Conservation (phyloP, 2,329 filamentous ascomycete genomes). For the Chalaropsis thielavioides region DNA sequence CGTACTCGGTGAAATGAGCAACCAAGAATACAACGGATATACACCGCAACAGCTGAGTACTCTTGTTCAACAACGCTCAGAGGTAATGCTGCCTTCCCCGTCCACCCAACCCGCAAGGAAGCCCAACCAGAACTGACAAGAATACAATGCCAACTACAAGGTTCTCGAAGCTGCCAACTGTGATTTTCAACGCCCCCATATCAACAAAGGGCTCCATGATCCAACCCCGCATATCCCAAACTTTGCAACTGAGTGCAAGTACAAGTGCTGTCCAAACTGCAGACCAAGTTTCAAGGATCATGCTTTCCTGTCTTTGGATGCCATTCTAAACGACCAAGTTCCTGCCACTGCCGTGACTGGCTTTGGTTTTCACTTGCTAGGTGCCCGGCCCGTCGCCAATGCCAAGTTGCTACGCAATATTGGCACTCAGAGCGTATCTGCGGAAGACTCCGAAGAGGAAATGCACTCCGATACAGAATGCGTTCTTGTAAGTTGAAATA, state of each 20-base stretch:
- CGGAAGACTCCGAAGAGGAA: background rate
- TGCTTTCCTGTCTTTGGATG: constrained; percentile 36
- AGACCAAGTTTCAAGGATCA: constrained; percentile 32
- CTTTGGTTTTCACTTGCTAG: constrained; percentile 36
- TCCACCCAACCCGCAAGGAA: constrained; percentile 8
- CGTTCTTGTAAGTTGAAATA: background rate
- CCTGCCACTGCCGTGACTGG: constrained; percentile 35
- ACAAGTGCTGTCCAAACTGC: constrained; percentile 32
- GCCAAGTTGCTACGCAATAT: constrained; percentile 21
- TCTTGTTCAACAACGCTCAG: constrained; percentile 36
- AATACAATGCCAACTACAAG: constrained; percentile 20
- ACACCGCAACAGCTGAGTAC: constrained; percentile 32
- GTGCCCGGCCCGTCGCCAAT: constrained; percentile 32
- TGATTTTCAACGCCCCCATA: constrained; percentile 19
- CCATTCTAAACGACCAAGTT: constrained; percentile 35
- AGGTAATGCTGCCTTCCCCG: constrained; percentile 26
- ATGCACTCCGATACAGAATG: background rate
- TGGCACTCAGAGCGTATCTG: background rate
- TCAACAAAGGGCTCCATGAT: constrained; percentile 15
- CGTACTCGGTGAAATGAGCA: constrained; percentile 32
- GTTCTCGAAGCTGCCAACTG: constrained; percentile 19
- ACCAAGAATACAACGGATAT: constrained; percentile 32
- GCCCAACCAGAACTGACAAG: constrained; percentile 20
- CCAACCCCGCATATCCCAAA: constrained; percentile 21
- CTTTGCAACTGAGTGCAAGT: constrained; percentile 7